Percentiles rank a stretch among this genome's conserved stretches.
These are phyloP conservation scores for Albugo candida DNA, from an alignment of 352 stramenopile species.

Conservation along the genomic window DNA sequence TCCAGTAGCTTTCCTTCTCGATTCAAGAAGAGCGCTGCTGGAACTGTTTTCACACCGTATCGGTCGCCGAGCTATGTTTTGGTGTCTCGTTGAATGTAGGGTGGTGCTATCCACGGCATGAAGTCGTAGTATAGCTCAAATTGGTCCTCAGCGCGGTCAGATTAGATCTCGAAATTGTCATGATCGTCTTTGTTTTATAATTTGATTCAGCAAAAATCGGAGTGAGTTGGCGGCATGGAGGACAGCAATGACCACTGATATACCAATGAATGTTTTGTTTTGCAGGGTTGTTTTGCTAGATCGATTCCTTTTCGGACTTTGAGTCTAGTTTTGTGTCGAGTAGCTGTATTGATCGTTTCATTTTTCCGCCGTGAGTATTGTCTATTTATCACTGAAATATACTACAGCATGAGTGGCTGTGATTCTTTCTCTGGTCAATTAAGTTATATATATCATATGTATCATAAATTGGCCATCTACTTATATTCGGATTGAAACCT, in stretches of 20 bases:
- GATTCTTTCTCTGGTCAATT: no score
- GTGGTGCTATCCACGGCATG: constrained; percentile 89
- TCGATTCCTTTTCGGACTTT: no score
- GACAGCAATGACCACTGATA: constrained; percentile 70
- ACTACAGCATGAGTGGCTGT: no score
- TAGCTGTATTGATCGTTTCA: no score
- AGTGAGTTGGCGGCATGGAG: constrained; percentile 88
- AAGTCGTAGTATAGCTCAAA: constrained; percentile 83
- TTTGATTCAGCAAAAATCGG: constrained; percentile 77
- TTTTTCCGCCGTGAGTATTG: no score
- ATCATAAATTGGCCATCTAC: no score
- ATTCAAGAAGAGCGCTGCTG: constrained; percentile 83
- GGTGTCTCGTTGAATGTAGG: constrained; percentile 65
- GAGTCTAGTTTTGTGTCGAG: no score
- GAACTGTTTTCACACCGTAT: constrained; percentile 78
- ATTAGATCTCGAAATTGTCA: constrained; percentile 82
- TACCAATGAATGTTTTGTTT: constrained; percentile 60
- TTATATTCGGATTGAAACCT: no score
- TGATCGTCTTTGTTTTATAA: constrained; percentile 37
- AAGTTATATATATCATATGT: no score
- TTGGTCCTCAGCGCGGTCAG: constrained; percentile 77
- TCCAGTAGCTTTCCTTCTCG: constrained; percentile 63
- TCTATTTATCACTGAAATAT: no score
- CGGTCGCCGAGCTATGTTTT: constrained; percentile 60
- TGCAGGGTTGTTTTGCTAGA: constrained; percentile 19